Conservation (phyloP, 2,329 filamentous ascomycete genomes). For the Daldinia eschscholtzii region DNA sequence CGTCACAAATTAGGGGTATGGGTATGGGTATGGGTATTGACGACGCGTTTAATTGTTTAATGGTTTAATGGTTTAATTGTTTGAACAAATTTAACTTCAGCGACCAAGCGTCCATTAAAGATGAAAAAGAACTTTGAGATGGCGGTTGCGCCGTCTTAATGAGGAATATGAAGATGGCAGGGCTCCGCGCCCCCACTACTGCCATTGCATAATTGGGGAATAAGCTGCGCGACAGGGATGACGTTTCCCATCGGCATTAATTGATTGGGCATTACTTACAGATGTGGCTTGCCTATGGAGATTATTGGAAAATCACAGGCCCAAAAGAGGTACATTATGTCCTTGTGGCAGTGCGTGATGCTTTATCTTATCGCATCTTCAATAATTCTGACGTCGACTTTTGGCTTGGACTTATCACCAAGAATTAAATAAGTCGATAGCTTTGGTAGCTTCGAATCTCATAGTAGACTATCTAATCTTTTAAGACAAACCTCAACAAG, state of each 20-base stretch:
- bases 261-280: conserved; percentile 6
- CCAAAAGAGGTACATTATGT: neutral
- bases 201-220: conserved; percentile 16
- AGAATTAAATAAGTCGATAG: neutral
- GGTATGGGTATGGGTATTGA: neutral
- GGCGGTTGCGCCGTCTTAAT: conserved; percentile 5
- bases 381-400: conserved; percentile 40
- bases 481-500: neutral
- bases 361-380: conserved; percentile 8
- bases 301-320: neutral
- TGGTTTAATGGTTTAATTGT: neutral
- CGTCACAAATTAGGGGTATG: neutral
- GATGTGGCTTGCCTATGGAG: neutral
- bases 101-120: neutral
- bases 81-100: neutral
- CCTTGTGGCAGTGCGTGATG: neutral
- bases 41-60: neutral
- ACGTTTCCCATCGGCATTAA: conserved; percentile 13
- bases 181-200: conserved; percentile 19
- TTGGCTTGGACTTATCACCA: neutral
- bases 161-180: conserved; percentile 1
- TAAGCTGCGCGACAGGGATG: conserved; percentile 11
- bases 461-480: neutral
- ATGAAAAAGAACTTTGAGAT: neutral
- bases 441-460: neutral